Evolutionary conservation across 2,329 filamentous ascomycete genomes (phyloP), one percentile per base, ranked within the genome.

Genomic region (Amauroascus niger): DNA sequence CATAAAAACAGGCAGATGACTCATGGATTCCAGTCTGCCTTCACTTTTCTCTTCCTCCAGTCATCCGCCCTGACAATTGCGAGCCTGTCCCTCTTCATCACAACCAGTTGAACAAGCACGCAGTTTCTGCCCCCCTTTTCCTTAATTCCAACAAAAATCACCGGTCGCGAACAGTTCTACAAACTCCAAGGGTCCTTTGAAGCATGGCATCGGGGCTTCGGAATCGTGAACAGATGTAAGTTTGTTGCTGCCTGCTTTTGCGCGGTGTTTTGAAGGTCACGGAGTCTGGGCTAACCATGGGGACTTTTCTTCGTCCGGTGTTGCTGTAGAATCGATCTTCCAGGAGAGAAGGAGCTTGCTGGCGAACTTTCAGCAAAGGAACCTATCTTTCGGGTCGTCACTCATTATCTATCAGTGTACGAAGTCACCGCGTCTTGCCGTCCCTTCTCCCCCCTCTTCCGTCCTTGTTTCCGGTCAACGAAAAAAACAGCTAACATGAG

Each of bases 321-420:
- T n/a, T 52, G 18, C 16, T 8, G 5, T 50, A 50, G 52, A 32
- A 51, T 54, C 45, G 49, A 57, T 39, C 32, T 68, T 63, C 66
- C 71, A 56, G 69, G 74, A 55, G 76, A 80, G 65, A 71, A 68
- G 58, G 69, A 76, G 52, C 69, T 81, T 59, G 62, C 67, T 49
- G 68, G 69, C 52, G 72, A 73, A 57, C 70, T 79, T 62, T 71
- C 71, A 60, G 72, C 76, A 56, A 71, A 72, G 61, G 72, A 75
- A 56, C 73, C 74, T 49, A 70, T 72, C 35, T 75, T 74, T 66
- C 69, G 72, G 41, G 73, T 77, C 59, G 74, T 80, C 57, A 72
- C 73, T 28, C 68, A 72, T 56, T 69, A 71, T 54, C 61, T 72
- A 52, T 63, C 67, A 35, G 16, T 45, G 46, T 57, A n/a, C 44